Evolutionary conservation across 805 yeast species (phyloP).

Genomic region (Candida golubevii): DNA sequence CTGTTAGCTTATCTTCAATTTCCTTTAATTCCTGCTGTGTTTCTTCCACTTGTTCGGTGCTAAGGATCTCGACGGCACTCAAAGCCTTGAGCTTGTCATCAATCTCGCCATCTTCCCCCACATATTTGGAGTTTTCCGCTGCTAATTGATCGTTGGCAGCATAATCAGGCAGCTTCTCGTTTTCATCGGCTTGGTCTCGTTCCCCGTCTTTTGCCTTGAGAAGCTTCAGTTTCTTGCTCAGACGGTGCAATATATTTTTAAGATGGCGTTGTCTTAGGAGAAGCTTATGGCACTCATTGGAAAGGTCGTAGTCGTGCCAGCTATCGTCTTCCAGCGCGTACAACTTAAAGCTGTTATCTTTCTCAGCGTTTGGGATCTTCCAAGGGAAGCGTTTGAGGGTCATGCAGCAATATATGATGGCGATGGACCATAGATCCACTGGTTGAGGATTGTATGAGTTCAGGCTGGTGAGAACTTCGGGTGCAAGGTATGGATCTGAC

Average conservation of each 20-base stretch:
- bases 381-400: conserved; percentile 81
- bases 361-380: conserved; percentile 64
- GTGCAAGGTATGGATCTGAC: conserved; percentile 82
- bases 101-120: conserved; percentile 5
- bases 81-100: conserved; percentile 20
- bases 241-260: conserved; percentile 42
- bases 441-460: conserved; percentile 67
- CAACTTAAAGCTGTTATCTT: conserved; percentile 65
- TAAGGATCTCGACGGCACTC: conserved; percentile 25
- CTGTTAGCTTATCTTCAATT: conserved; percentile 35
- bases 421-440: conserved; percentile 82
- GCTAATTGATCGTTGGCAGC: background rate
- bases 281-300: conserved; percentile 68
- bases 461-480: conserved; percentile 60
- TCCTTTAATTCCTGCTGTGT: conserved; percentile 31
- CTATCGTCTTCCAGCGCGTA: conserved; percentile 66
- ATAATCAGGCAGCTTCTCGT: background rate
- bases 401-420: conserved; percentile 84
- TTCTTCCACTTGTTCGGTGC: conserved; percentile 31
- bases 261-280: conserved; percentile 55
- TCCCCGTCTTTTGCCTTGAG: conserved; percentile 10
- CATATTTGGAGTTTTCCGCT: conserved; percentile 11
- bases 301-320: conserved; percentile 69
- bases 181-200: conserved; percentile 1
- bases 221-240: conserved; percentile 39